Evolutionary conservation across 2,329 filamentous ascomycete genomes (phyloP).

Genomic region (Microsporum ferrugineum): DNA sequence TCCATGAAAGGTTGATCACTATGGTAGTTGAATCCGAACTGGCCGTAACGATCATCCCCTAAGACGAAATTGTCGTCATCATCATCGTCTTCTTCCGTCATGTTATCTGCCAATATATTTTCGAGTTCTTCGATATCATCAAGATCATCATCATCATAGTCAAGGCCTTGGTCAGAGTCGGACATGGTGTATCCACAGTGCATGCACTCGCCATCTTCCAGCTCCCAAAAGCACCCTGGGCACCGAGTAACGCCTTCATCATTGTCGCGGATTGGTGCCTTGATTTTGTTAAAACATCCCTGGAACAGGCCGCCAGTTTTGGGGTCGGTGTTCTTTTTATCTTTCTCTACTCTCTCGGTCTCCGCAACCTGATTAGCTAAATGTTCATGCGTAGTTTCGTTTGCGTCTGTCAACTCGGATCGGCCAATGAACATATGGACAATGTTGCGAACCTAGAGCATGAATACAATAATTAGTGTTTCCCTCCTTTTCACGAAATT

Average conservation of each 20-base stretch:
- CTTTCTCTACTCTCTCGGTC: constrained; percentile 46
- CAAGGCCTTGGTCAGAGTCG: neutral
- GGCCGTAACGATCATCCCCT: neutral
- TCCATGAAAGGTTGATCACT: neutral
- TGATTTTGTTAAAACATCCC: constrained; percentile 42
- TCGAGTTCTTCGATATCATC: neutral
- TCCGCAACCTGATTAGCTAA: constrained; percentile 47
- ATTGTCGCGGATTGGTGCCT: constrained; percentile 41
- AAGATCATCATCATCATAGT: neutral
- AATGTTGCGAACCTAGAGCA: constrained; percentile 48
- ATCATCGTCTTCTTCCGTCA: neutral
- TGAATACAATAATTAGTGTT: constrained; percentile 2
- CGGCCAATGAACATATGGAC: constrained; percentile 51
- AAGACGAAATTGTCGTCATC: neutral
- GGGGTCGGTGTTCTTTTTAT: constrained; percentile 44
- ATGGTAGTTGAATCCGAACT: neutral
- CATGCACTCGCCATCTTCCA: constrained; percentile 49
- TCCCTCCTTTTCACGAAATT: neutral
- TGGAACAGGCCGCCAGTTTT: constrained; percentile 50
- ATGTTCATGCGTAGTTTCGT: constrained; percentile 54
- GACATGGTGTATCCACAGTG: constrained; percentile 45
- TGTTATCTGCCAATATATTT: neutral
- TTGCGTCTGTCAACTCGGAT: constrained; percentile 49
- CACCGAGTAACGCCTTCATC: constrained; percentile 53
- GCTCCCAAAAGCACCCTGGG: constrained; percentile 51